Evolutionary conservation across 2,329 filamentous ascomycete species (phyloP).

Genomic region (Pyrenophora teres): DNA sequence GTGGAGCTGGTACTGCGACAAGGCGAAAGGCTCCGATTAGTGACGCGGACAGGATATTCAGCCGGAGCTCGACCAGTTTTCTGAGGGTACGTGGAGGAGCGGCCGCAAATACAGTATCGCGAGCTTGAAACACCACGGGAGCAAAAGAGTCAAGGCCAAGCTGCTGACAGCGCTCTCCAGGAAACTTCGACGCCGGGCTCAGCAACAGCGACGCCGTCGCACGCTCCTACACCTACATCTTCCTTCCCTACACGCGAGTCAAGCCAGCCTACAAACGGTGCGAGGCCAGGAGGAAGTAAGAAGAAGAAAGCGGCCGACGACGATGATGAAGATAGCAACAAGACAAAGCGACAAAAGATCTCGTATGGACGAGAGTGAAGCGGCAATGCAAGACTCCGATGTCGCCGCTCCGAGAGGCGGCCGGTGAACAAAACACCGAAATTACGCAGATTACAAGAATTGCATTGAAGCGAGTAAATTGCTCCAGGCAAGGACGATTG

Average conservation of each 20-base stretch:
- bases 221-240: constrained; percentile 55
- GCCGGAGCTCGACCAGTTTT: constrained; percentile 49
- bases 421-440: constrained; percentile 5
- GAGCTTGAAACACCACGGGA: background rate
- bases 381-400: background rate
- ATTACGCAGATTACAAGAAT: constrained; percentile 10
- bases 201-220: constrained; percentile 47
- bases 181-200: constrained; percentile 49
- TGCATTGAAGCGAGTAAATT: constrained; percentile 9
- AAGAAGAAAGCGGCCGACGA: constrained; percentile 53
- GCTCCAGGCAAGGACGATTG: constrained; percentile 18
- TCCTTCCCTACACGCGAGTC: constrained; percentile 54
- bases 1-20: constrained; percentile 50
- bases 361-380: constrained; percentile 55
- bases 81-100: constrained; percentile 36
- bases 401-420: background rate
- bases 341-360: constrained; percentile 56
- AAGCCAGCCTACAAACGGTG: constrained; percentile 50
- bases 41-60: constrained; percentile 76
- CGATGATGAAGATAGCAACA: constrained; percentile 54
- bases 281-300: constrained; percentile 48
- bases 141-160: background rate
- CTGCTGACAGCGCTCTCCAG: constrained; percentile 30
- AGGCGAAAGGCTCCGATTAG: constrained; percentile 65
- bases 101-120: background rate